phyloP scores from a whole-genome alignment of 305 asterid genomes.

The Fraxinus floribunda region DNA sequence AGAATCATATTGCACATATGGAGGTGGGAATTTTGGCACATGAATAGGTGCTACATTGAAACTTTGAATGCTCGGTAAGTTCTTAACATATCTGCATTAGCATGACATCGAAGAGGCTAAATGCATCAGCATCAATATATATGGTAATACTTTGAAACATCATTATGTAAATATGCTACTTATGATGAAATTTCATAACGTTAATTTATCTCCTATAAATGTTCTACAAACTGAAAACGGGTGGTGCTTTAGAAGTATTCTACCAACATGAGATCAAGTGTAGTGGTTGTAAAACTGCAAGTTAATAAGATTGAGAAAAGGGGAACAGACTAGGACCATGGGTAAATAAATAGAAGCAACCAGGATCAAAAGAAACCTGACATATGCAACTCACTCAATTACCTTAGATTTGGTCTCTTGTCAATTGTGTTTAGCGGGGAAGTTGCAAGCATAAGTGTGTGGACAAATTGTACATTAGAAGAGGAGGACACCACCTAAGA shows the following conservation, averaged over 20 bases:
- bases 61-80: constrained; percentile 49
- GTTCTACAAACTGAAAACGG: neutral
- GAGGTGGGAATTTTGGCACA: constrained; percentile 63
- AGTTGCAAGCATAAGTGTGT: neutral
- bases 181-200: neutral
- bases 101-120: neutral
- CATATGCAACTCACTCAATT: neutral
- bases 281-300: neutral
- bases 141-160: neutral
- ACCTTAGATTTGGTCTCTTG: neutral
- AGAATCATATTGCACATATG: constrained; percentile 69
- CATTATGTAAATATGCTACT: neutral
- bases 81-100: constrained; percentile 66
- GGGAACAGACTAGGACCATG: neutral
- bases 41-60: constrained; percentile 50
- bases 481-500: neutral
- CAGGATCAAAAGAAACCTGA: neutral
- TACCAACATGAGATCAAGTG: neutral
- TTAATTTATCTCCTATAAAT: neutral
- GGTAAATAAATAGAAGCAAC: neutral
- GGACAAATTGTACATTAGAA: neutral
- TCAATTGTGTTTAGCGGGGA: neutral
- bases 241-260: neutral
- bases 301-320: neutral
- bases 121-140: neutral